A percentile compares a stretch with the other conserved stretches of the same genome.
phyloP scores from a whole-genome alignment of 805 yeast genomes.

The Wickerhamiella bombiphila region DNA sequence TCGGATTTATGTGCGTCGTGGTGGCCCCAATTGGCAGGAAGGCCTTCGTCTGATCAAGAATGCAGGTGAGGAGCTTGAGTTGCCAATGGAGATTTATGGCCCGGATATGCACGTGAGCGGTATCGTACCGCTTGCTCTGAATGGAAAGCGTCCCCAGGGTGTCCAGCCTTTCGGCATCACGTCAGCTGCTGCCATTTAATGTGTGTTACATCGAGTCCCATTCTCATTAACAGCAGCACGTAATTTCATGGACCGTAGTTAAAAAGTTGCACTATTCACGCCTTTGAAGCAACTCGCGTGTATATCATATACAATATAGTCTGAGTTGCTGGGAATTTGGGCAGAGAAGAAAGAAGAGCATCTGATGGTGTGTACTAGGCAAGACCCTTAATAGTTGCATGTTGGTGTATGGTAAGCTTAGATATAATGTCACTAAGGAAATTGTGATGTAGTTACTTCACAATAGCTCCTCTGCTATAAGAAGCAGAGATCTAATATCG shows the following conservation, averaged over 20 bases:
- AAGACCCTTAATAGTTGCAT: too few relatives aligned
- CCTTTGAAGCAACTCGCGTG: not conserved
- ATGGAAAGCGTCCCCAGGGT: conserved; percentile 28
- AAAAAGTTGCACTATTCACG: not conserved
- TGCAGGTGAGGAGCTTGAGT: conserved; percentile 31
- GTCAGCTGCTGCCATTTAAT: not conserved
- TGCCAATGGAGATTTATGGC: conserved; percentile 35
- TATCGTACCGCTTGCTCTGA: conserved; percentile 31
- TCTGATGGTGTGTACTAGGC: too few relatives aligned
- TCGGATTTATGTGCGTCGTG: conserved; percentile 30
- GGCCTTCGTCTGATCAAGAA: conserved; percentile 31
- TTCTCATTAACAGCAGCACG: not conserved
- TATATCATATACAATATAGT: not conserved
- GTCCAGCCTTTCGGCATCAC: conserved; percentile 27
- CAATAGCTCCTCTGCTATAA: too few relatives aligned
- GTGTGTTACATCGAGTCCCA: not conserved
- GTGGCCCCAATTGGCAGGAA: conserved; percentile 37
- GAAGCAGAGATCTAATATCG: too few relatives aligned
- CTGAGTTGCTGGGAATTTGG: too few relatives aligned
- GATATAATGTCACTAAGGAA: too few relatives aligned
- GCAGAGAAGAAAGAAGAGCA: too few relatives aligned
- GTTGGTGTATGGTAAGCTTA: too few relatives aligned
- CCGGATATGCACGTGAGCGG: conserved; percentile 38
- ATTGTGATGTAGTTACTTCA: too few relatives aligned
- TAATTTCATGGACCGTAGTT: not conserved